Percentiles rank a stretch among this genome's conserved stretches.
These are phyloP conservation scores for Solanum sejunctum DNA, from an alignment of 257 asterid genomes.

Conservation along the genomic window DNA sequence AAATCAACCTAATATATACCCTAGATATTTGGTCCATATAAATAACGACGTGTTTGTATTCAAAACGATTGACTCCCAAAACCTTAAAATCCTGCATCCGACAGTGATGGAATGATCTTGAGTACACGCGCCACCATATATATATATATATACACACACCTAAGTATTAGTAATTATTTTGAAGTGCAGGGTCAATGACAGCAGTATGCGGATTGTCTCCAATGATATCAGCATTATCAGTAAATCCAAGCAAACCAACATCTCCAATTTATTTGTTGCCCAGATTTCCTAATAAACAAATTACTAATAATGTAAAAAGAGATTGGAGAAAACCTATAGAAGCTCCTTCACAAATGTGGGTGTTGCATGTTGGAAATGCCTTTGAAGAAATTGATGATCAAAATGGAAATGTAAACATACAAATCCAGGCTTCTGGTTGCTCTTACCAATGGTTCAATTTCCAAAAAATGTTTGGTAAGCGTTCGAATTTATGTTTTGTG, in stretches of 20 bases:
- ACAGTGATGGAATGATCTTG: too few species aligned
- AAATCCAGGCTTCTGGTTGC: constrained; percentile 80
- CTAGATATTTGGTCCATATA: too few species aligned
- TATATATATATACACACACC: not conserved
- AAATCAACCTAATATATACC: too few species aligned
- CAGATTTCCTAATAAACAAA: constrained; percentile 19
- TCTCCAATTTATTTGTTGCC: constrained; percentile 87
- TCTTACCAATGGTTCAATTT: constrained; percentile 95
- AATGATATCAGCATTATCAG: constrained; percentile 78
- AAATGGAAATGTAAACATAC: constrained; percentile 37
- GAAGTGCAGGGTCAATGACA: constrained; percentile 62
- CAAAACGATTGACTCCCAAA: too few species aligned
- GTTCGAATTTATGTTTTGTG: not conserved
- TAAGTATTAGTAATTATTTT: not conserved
- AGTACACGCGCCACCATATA: not conserved
- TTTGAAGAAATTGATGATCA: constrained; percentile 31
- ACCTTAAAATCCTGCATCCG: too few species aligned
- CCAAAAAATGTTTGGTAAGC: constrained; percentile 86
- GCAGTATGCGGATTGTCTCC: constrained; percentile 93
- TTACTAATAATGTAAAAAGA: constrained; percentile 8
- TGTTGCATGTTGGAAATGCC: constrained; percentile 86
- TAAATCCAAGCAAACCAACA: constrained; percentile 80
- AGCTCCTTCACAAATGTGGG: constrained; percentile 90
- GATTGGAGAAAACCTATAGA: constrained; percentile 89
- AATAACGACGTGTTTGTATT: too few species aligned